Evolutionary conservation across 306 rosid species (phyloP).

Genomic region (Malus asiatica): DNA sequence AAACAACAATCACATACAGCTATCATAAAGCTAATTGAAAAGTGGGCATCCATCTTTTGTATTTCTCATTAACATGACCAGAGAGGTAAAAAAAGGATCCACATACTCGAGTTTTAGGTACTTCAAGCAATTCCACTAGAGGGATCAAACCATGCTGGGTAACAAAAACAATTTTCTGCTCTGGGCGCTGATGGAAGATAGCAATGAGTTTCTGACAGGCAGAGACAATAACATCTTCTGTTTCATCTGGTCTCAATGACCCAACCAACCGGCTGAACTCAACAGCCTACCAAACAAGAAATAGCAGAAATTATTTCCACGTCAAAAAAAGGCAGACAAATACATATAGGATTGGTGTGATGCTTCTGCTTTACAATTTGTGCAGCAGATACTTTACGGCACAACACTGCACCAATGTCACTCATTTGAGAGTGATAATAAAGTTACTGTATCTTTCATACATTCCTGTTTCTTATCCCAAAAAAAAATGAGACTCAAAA

Average conservation of each 20-base stretch:
- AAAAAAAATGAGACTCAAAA: not conserved
- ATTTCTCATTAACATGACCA: slow-evolving; percentile 7
- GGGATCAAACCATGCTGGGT: slow-evolving; percentile 96
- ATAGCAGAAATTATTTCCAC: slow-evolving; percentile 17
- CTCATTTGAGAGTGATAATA: not conserved
- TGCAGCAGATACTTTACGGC: not conserved
- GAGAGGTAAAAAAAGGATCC: slow-evolving; percentile 9
- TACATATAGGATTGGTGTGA: not conserved
- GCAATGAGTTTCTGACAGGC: slow-evolving; percentile 81
- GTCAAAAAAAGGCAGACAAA: not conserved
- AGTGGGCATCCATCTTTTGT: slow-evolving; percentile 11
- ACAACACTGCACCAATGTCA: not conserved
- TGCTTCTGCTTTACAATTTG: not conserved
- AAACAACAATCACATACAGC: not conserved
- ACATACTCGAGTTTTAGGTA: slow-evolving; percentile 81
- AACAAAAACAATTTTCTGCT: slow-evolving; percentile 88
- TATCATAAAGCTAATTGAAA: not conserved
- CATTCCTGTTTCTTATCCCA: not conserved
- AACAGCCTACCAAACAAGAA: slow-evolving; percentile 60
- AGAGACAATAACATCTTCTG: slow-evolving; percentile 82
- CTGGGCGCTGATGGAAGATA: slow-evolving; percentile 79
- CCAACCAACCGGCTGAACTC: slow-evolving; percentile 90
- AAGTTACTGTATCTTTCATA: not conserved
- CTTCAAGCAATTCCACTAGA: slow-evolving; percentile 79
- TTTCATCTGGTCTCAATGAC: slow-evolving; percentile 72